Conservation (phyloP, 306 rosid genomes). For the Quercus suber region DNA sequence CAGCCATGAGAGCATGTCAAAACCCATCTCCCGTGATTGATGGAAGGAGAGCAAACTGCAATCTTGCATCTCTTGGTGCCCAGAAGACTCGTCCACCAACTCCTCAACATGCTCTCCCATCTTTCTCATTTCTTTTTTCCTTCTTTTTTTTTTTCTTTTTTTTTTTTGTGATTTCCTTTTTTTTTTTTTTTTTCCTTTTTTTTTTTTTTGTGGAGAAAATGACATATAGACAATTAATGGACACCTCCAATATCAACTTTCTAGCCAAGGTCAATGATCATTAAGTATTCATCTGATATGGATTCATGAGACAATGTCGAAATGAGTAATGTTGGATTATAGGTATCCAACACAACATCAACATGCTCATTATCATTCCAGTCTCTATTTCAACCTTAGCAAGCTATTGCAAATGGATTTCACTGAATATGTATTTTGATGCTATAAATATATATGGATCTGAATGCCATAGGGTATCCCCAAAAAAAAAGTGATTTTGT, state of each 20-base stretch:
- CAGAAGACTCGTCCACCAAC: slow-evolving; percentile 59
- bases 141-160: not conserved
- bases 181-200: too few relatives aligned
- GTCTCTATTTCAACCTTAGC: not conserved
- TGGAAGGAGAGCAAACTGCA: slow-evolving; percentile 95
- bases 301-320: not conserved
- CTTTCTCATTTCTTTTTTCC: slow-evolving; percentile 11
- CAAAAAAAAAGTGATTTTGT: not conserved
- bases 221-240: not conserved
- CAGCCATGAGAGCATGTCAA: slow-evolving; percentile 90
- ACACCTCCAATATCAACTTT: not conserved
- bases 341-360: not conserved
- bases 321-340: not conserved
- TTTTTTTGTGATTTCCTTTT: too few relatives aligned
- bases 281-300: not conserved
- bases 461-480: not conserved
- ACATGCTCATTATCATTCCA: not conserved
- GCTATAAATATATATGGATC: slow-evolving; percentile 9
- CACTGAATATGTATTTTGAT: not conserved
- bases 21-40: slow-evolving; percentile 95
- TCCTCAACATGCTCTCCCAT: slow-evolving; percentile 63
- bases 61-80: slow-evolving; percentile 95
- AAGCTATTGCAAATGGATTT: not conserved
- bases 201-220: not conserved
- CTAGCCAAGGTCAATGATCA: not conserved